A percentile compares a stretch with the other conserved stretches of the same genome.
Evolutionary conservation across 345 rosid species (phyloP).

Genomic region (Cardamine occulta): DNA sequence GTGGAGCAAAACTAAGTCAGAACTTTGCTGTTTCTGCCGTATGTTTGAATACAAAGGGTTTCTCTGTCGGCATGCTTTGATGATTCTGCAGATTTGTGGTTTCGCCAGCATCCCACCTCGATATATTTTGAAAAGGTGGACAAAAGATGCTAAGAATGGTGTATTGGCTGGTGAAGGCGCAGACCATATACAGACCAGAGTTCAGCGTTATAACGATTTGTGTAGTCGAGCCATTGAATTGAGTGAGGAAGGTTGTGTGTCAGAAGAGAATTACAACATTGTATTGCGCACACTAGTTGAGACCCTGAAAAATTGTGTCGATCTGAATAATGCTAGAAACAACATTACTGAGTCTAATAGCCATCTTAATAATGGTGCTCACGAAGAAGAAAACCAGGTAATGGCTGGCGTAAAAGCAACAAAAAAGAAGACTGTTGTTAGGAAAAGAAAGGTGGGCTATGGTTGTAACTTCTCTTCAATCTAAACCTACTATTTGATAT

Average conservation of each 20-base stretch:
- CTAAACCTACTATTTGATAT: slow-evolving; percentile 1
- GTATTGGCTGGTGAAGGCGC: slow-evolving; percentile 41
- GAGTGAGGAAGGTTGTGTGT: slow-evolving; percentile 56
- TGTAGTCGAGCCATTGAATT: slow-evolving; percentile 53
- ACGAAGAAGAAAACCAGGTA: slow-evolving; percentile 50
- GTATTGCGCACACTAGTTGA: slow-evolving; percentile 53
- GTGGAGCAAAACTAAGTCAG: slow-evolving; percentile 56
- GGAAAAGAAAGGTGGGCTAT: slow-evolving; percentile 60
- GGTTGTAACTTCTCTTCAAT: neutral
- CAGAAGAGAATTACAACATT: slow-evolving; percentile 53
- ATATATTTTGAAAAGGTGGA: slow-evolving; percentile 70
- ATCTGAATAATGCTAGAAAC: slow-evolving; percentile 52
- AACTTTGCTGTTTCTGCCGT: slow-evolving; percentile 62
- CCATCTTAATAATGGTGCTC: slow-evolving; percentile 42
- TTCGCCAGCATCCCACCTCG: slow-evolving; percentile 56
- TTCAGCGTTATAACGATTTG: slow-evolving; percentile 59
- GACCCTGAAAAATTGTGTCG: slow-evolving; percentile 57
- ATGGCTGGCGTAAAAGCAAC: slow-evolving; percentile 47
- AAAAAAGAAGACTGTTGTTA: slow-evolving; percentile 56
- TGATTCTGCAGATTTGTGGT: slow-evolving; percentile 72
- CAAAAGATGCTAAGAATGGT: slow-evolving; percentile 63
- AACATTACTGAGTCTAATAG: slow-evolving; percentile 45
- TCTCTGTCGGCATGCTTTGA: slow-evolving; percentile 69
- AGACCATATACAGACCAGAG: slow-evolving; percentile 49
- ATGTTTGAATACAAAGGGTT: slow-evolving; percentile 66